Evolutionary conservation across 192 early-diverging fungal species (phyloP).

Genomic region (Funneliformis geosporum): DNA sequence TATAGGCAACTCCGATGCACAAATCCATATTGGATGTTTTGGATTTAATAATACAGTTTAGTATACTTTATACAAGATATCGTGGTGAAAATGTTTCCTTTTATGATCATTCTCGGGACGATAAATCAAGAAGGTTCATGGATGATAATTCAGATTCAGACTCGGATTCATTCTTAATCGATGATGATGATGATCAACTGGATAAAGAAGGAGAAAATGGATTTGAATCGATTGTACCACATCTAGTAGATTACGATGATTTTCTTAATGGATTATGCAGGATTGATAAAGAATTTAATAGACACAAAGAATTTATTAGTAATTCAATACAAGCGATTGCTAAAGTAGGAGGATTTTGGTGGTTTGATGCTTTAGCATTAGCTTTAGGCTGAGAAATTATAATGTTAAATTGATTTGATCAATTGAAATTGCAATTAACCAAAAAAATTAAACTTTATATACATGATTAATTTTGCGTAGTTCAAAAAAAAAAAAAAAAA

Average conservation of each 20-base stretch:
- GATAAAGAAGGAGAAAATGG: neutral
- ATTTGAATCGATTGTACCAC: neutral
- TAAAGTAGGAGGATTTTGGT: slow-evolving; percentile 28
- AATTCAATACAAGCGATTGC: slow-evolving; percentile 22
- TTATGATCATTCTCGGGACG: slow-evolving; percentile 18
- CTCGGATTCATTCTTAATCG: neutral
- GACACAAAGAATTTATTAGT: slow-evolving; percentile 32
- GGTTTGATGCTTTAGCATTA: slow-evolving; percentile 27
- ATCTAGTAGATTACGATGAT: slow-evolving; percentile 4
- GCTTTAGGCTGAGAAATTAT: slow-evolving; percentile 24
- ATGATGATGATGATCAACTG: slow-evolving; percentile 18
- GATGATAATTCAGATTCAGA: slow-evolving; percentile 25
- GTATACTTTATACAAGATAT: slow-evolving; percentile 24
- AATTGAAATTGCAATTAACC: too few relatives aligned
- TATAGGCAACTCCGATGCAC: slow-evolving; percentile 16
- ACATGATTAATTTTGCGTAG: too few relatives aligned
- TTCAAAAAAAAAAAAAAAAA: too few relatives aligned
- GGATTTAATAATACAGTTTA: slow-evolving; percentile 27
- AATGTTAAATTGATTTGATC: neutral
- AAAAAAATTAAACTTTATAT: too few relatives aligned
- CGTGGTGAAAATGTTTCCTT: slow-evolving; percentile 21
- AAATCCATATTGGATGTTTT: slow-evolving; percentile 24
- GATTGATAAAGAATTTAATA: slow-evolving; percentile 31
- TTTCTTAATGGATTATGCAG: slow-evolving; percentile 25
- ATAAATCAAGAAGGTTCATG: neutral